phyloP scores from a whole-genome alignment of 2,329 filamentous ascomycete genomes.

The Penicillium sp. region DNA sequence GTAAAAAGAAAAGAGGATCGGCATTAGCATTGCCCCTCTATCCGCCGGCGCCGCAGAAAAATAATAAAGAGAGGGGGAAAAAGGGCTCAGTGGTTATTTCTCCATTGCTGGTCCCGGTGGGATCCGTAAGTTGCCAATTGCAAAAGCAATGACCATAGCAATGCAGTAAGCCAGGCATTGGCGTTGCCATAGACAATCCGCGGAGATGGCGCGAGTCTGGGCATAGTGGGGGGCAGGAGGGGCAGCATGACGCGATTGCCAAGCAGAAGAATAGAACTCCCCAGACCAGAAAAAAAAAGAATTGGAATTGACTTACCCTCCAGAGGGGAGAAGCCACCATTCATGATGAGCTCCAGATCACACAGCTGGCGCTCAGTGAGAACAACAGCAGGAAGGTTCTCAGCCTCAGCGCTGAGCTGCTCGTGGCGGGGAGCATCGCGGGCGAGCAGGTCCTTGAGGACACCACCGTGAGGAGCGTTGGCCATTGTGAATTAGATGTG shows the following conservation, averaged over 20 bases:
- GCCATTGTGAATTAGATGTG: slow-evolving; percentile 44
- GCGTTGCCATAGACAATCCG: neutral
- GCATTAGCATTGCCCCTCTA: slow-evolving; percentile 22
- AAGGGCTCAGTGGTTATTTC: neutral
- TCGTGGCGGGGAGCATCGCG: slow-evolving; percentile 83
- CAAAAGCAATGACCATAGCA: neutral
- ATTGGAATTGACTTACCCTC: slow-evolving; percentile 69
- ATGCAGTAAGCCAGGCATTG: neutral
- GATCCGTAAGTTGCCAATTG: neutral
- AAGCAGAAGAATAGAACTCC: slow-evolving; percentile 3
- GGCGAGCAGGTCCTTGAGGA: slow-evolving; percentile 96
- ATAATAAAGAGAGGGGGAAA: neutral
- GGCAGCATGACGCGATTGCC: slow-evolving; percentile 6
- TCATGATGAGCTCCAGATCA: slow-evolving; percentile 96
- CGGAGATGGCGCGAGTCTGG: neutral
- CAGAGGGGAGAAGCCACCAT: slow-evolving; percentile 94
- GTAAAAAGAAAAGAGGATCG: slow-evolving; percentile 42
- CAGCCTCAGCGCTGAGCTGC: slow-evolving; percentile 81
- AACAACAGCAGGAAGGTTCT: slow-evolving; percentile 80
- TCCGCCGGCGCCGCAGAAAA: slow-evolving; percentile 13
- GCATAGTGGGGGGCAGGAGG: neutral
- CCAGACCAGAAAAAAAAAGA: neutral
- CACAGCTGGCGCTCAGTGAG: slow-evolving; percentile 95
- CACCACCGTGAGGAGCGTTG: slow-evolving; percentile 76
- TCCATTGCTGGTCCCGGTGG: neutral